Conservation (phyloP, 768 basidiomycete species). For the Rubroboletus pulcherrimus region DNA sequence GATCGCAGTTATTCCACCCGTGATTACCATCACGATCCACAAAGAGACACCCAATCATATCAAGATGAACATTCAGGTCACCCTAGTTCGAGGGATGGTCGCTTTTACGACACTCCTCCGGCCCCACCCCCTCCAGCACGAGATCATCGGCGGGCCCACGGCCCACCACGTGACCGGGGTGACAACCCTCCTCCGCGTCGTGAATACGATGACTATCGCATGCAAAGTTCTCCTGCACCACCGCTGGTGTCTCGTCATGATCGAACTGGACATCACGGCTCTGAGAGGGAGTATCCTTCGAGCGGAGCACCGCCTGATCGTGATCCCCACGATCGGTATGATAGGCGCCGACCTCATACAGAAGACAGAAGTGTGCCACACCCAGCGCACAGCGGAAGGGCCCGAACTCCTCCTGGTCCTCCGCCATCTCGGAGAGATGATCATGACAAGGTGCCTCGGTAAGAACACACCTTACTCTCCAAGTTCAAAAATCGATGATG, state of each 20-base stretch:
- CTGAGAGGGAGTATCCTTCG: constrained; percentile 44
- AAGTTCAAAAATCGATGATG: background rate
- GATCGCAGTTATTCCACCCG: constrained; percentile 54
- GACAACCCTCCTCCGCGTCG: constrained; percentile 56
- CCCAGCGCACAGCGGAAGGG: constrained; percentile 46
- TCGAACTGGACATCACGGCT: constrained; percentile 35
- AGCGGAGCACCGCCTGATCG: constrained; percentile 40
- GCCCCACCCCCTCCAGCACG: constrained; percentile 39
- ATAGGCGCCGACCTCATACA: constrained; percentile 43
- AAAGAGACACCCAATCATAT: constrained; percentile 37
- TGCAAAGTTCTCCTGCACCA: constrained; percentile 45
- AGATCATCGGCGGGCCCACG: constrained; percentile 59
- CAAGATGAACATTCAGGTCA: constrained; percentile 57
- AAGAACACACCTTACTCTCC: constrained; percentile 15
- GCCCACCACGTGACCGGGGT: constrained; percentile 62
- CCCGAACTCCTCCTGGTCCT: constrained; percentile 54
- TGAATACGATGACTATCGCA: constrained; percentile 69
- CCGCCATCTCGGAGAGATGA: constrained; percentile 58
- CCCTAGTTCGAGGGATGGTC: constrained; percentile 44
- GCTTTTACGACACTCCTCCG: constrained; percentile 52
- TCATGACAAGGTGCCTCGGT: constrained; percentile 61
- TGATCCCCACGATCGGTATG: constrained; percentile 60
- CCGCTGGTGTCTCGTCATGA: constrained; percentile 53
- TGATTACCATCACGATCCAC: constrained; percentile 46
- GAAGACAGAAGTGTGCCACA: constrained; percentile 40